Evolutionary conservation across 2,329 filamentous ascomycete species (phyloP).

Genomic region (Ophiostoma quercus): DNA sequence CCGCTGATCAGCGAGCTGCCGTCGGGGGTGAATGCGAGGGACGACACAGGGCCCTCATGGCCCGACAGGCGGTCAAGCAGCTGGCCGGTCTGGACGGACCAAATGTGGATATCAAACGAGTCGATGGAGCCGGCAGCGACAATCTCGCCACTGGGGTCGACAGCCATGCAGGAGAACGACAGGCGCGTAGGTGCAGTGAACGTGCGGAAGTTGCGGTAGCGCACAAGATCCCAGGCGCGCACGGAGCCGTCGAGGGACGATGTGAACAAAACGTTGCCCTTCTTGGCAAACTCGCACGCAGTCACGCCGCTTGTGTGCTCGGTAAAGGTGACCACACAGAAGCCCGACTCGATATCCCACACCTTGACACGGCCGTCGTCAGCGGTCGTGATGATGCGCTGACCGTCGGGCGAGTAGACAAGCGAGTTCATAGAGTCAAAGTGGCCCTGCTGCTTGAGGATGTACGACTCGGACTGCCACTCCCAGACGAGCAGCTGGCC

Average conservation of each 20-base stretch:
- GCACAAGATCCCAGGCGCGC: constrained; percentile 89
- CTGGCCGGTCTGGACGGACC: constrained; percentile 97
- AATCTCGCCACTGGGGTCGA: constrained; percentile 95
- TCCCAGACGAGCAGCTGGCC: constrained; percentile 98
- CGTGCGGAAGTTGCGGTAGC: constrained; percentile 94
- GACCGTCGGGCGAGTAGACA: constrained; percentile 88
- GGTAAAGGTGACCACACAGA: constrained; percentile 96
- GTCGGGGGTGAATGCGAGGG: constrained; percentile 81
- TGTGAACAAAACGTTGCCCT: constrained; percentile 93
- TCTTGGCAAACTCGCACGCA: constrained; percentile 88
- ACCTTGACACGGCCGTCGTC: constrained; percentile 99
- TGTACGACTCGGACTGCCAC: constrained; percentile 98
- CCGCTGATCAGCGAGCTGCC: constrained; percentile 80
- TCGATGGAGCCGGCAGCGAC: constrained; percentile 92
- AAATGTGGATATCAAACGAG: constrained; percentile 95
- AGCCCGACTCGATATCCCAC: constrained; percentile 94
- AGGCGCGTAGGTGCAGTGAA: constrained; percentile 90
- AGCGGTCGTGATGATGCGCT: constrained; percentile 85
- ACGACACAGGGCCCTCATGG: constrained; percentile 89
- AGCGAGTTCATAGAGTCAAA: constrained; percentile 93
- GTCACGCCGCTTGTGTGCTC: constrained; percentile 94
- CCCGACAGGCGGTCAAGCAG: constrained; percentile 84
- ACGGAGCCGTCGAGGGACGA: constrained; percentile 91
- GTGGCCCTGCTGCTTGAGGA: constrained; percentile 95
- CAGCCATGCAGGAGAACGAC: constrained; percentile 88